phyloP scores from a whole-genome alignment of 495 filamentous ascomycete genomes.

The Xylaria acuta region DNA sequence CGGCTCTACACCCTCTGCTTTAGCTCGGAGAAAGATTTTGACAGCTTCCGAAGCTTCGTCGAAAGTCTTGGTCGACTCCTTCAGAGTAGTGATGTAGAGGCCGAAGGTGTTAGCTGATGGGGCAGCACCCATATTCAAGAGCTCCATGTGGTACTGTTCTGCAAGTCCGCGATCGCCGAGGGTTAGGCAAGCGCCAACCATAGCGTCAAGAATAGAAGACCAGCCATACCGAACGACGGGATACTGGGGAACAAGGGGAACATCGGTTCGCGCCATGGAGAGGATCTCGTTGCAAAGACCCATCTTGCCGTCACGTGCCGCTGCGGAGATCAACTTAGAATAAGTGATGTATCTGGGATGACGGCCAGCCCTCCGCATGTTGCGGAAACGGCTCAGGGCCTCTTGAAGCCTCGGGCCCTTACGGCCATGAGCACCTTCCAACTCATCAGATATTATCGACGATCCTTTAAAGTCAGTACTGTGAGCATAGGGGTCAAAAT shows the following conservation, averaged over 20 bases:
- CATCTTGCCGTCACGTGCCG: constrained; percentile 79
- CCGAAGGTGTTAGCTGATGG: constrained; percentile 98
- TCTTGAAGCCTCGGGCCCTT: constrained; percentile 77
- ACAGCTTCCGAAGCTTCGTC: constrained; percentile 96
- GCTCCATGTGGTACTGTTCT: constrained; percentile 85
- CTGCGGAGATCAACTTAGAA: constrained; percentile 89
- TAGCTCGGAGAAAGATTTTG: constrained; percentile 94
- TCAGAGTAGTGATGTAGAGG: constrained; percentile 96
- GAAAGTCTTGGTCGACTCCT: constrained; percentile 95
- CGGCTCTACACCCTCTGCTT: constrained; percentile 92
- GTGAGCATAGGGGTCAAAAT: constrained; percentile 86
- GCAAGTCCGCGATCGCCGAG: constrained; percentile 80
- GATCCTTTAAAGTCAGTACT: constrained; percentile 93
- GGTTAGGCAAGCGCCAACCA: constrained; percentile 91
- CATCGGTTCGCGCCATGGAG: constrained; percentile 82
- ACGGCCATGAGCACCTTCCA: constrained; percentile 75
- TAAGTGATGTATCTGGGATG: constrained; percentile 96
- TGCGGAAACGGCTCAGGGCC: constrained; percentile 80
- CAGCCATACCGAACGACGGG: constrained; percentile 89
- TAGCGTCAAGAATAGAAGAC: constrained; percentile 91
- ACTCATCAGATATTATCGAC: constrained; percentile 81
- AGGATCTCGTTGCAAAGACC: constrained; percentile 86
- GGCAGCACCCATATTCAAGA: constrained; percentile 83
- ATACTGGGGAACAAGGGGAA: constrained; percentile 82
- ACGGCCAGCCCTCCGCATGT: constrained; percentile 89